Evolutionary conservation across 495 filamentous ascomycete genomes (phyloP), one percentile per base, ranked within the genome.

Genomic region (Annulohypoxylon moriforme): DNA sequence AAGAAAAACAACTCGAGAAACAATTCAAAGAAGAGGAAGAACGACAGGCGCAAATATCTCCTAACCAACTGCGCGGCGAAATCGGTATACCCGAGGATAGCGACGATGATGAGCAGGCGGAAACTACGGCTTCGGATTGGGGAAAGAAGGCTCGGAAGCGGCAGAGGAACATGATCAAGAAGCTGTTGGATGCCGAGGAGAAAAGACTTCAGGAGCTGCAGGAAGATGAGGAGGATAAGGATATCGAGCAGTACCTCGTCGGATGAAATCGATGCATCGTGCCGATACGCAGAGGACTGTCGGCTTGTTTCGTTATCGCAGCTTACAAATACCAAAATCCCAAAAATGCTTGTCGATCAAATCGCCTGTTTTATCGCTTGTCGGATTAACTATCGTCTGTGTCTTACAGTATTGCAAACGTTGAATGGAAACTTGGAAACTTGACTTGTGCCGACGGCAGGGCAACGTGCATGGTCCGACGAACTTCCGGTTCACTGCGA

Each of bases 201-300:
- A 74, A 72, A 67, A 65, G 78, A 60, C 68, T 82, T 33, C 75
- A 79, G 52, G 82, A 86, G 70, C 75, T 78, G 14, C 78, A 73
- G 74, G 81, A 77, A 78, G 87, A 89, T 71, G 78, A 89, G 40
- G 90, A 91, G 73, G 86, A 90, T 60, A 90, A 87, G 76, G 90
- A 90, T 74, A 87, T 94, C 75, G 85, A 88, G 84, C 89, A 93
- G 75, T 88, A 89, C 73, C 80, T 94, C 79, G 83, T 89, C 36
- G 66, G 50, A 38, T 74, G 29, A 74, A 24, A 31, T 13, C 29
- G 10, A 25, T 57, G 42, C 22, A 22, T 50, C 34, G 13, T 20
- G 24, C 55, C 49, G 31, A n/a, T 11, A 47, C 40, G 25, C 62
- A 10, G 25, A 56, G 29, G 11, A 18, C 25, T 8, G 9, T 36